phyloP scores from a whole-genome alignment of 2,329 filamentous ascomycete genomes.

The Septoria petroselini region DNA sequence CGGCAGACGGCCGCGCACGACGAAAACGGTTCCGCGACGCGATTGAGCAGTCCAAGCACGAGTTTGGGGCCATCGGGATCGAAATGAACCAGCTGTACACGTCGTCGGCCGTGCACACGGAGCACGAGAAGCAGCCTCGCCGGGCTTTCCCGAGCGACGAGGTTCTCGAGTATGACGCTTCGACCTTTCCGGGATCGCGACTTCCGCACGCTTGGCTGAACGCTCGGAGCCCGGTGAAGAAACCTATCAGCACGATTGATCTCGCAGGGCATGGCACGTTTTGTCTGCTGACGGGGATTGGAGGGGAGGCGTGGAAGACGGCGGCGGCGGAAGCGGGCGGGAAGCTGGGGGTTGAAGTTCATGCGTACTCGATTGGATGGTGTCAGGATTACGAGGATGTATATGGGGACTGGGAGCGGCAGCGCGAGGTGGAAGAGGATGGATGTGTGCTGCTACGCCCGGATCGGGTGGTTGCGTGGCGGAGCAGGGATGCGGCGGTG shows the following conservation, averaged over 20 bases:
- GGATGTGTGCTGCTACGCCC: conserved; percentile 59
- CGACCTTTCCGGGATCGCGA: conserved; percentile 58
- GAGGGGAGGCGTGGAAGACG: conserved; percentile 52
- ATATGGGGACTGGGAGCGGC: conserved; percentile 58
- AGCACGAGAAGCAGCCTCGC: conserved; percentile 31
- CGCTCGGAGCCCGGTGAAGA: conserved; percentile 30
- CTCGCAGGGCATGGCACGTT: conserved; percentile 57
- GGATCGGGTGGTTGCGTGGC: conserved; percentile 59
- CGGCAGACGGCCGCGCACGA: conserved; percentile 37
- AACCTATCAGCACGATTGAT: conserved; percentile 51
- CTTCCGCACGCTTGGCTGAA: conserved; percentile 64
- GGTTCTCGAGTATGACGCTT: conserved; percentile 31
- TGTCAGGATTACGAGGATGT: conserved; percentile 60
- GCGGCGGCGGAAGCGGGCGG: conserved; percentile 46
- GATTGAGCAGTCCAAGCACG: conserved; percentile 34
- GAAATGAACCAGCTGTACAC: conserved; percentile 60
- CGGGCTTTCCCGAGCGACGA: conserved; percentile 27
- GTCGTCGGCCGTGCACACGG: conserved; percentile 39
- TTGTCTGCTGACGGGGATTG: conserved; percentile 46
- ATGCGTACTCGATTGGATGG: conserved; percentile 55
- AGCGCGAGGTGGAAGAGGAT: conserved; percentile 55
- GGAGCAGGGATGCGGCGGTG: conserved; percentile 35
- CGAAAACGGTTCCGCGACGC: conserved; percentile 37
- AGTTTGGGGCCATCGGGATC: conserved; percentile 55
- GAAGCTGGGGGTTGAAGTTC: conserved; percentile 48